These are phyloP conservation scores for Kazachstania kunashirensis DNA, from an alignment of 805 yeast genomes.

Conservation along the genomic window DNA sequence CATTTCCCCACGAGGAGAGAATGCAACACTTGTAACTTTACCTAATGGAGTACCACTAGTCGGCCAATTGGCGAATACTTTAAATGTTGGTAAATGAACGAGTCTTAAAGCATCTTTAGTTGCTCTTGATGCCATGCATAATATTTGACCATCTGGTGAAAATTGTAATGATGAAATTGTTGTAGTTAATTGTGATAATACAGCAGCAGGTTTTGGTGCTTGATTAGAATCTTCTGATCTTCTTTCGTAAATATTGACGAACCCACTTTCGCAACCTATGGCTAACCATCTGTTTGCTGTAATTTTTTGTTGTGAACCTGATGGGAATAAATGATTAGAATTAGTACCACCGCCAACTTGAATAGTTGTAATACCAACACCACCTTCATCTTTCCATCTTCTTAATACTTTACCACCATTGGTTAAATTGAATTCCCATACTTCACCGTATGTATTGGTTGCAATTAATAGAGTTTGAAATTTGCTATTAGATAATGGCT, in stretches of 20 bases:
- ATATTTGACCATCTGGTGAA: slow-evolving; percentile 78
- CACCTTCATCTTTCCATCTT: slow-evolving; percentile 81
- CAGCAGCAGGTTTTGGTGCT: slow-evolving; percentile 42
- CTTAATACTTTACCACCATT: slow-evolving; percentile 40
- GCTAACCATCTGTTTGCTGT: slow-evolving; percentile 67
- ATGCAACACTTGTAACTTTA: slow-evolving; percentile 71
- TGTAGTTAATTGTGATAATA: slow-evolving; percentile 73
- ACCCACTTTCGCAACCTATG: slow-evolving; percentile 79
- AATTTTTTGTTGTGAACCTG: slow-evolving; percentile 10
- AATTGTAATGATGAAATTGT: slow-evolving; percentile 65
- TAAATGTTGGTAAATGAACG: slow-evolving; percentile 79
- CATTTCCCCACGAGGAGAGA: slow-evolving; percentile 75
- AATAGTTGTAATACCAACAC: slow-evolving; percentile 71
- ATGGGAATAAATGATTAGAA: slow-evolving; percentile 22
- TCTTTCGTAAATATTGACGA: slow-evolving; percentile 77
- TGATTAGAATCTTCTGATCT: slow-evolving; percentile 13
- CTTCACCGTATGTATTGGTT: slow-evolving; percentile 71
- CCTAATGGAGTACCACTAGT: slow-evolving; percentile 95
- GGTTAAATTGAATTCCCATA: slow-evolving; percentile 72
- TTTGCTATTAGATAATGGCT: slow-evolving; percentile 16
- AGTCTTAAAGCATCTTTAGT: slow-evolving; percentile 77
- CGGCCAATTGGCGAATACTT: slow-evolving; percentile 93
- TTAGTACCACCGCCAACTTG: slow-evolving; percentile 53
- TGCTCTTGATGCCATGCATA: slow-evolving; percentile 77
- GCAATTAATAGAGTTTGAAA: slow-evolving; percentile 38